These are phyloP conservation scores for Hypoxylon sp. DNA, from an alignment of 2,329 filamentous ascomycete species.

Conservation along the genomic window DNA sequence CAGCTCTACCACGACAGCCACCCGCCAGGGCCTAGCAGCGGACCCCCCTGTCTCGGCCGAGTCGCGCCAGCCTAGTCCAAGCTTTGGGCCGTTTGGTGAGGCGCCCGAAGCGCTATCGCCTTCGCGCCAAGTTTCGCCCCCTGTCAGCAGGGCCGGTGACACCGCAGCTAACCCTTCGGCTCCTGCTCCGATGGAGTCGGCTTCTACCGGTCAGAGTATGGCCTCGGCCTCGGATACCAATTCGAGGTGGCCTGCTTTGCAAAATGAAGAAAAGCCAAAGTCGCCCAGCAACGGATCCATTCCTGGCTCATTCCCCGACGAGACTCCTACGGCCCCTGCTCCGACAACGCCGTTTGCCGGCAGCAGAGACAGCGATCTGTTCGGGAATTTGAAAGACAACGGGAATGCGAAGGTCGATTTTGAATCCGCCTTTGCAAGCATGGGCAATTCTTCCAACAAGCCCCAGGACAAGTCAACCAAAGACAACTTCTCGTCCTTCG, in stretches of 20 bases:
- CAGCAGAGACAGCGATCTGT: slow-evolving; percentile 56
- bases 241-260: slow-evolving; percentile 40
- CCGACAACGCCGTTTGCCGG: slow-evolving; percentile 41
- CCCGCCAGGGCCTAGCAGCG: slow-evolving; percentile 63
- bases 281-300: slow-evolving; percentile 49
- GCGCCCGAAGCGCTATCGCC: slow-evolving; percentile 75
- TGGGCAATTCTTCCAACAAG: slow-evolving; percentile 62
- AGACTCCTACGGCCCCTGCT: slow-evolving; percentile 41
- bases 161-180: slow-evolving; percentile 41
- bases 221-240: slow-evolving; percentile 47
- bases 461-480: slow-evolving; percentile 53
- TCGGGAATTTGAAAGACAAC: slow-evolving; percentile 59
- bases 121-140: slow-evolving; percentile 79
- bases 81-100: slow-evolving; percentile 74
- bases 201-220: slow-evolving; percentile 48
- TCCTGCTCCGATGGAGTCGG: slow-evolving; percentile 50
- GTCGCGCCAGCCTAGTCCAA: slow-evolving; percentile 79
- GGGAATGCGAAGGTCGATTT: slow-evolving; percentile 80
- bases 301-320: slow-evolving; percentile 63
- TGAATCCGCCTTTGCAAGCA: slow-evolving; percentile 83
- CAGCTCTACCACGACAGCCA: slow-evolving; percentile 68
- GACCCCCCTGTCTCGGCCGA: slow-evolving; percentile 73
- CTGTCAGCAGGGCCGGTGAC: slow-evolving; percentile 67
- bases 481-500: slow-evolving; percentile 61
- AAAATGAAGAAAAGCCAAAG: slow-evolving; percentile 38